Percentiles rank a stretch among this genome's conserved stretches.
These are phyloP conservation scores for Catharanthus roseus DNA, from an alignment of 257 asterid genomes.

Conservation along the genomic window DNA sequence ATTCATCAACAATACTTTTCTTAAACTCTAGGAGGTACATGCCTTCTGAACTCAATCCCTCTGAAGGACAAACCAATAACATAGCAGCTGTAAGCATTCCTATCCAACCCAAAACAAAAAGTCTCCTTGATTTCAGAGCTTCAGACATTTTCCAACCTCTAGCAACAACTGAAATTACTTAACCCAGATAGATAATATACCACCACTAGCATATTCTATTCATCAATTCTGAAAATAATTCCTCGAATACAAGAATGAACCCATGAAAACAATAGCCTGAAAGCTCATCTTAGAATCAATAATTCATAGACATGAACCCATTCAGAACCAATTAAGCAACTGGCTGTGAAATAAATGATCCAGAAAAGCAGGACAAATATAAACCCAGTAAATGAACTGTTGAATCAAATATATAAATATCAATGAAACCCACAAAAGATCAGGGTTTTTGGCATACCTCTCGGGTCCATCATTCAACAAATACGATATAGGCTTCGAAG, in stretches of 20 bases:
- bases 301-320: slow-evolving; percentile 20
- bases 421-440: slow-evolving; percentile 5
- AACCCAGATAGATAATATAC: slow-evolving; percentile 13
- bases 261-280: slow-evolving; percentile 16
- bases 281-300: slow-evolving; percentile 26
- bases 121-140: slow-evolving; percentile 36
- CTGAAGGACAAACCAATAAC: slow-evolving; percentile 35
- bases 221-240: slow-evolving; percentile 15
- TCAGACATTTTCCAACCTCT: slow-evolving; percentile 40
- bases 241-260: slow-evolving; percentile 3
- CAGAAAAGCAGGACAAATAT: slow-evolving; percentile 17
- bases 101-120: slow-evolving; percentile 30
- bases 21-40: slow-evolving; percentile 56
- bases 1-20: slow-evolving; percentile 47
- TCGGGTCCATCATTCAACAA: slow-evolving; percentile 26
- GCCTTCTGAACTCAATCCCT: slow-evolving; percentile 65
- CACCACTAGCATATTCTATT: slow-evolving; percentile 11
- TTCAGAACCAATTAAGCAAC: slow-evolving; percentile 25
- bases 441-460: slow-evolving; percentile 43
- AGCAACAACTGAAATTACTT: slow-evolving; percentile 18
- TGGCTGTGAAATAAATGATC: slow-evolving; percentile 11
- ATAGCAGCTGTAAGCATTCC: slow-evolving; percentile 25
- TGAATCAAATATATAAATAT: slow-evolving; percentile 13
- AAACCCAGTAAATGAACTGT: slow-evolving; percentile 10
- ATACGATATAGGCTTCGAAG: slow-evolving; percentile 11